phyloP scores from a whole-genome alignment of 2,329 filamentous ascomycete genomes.

The Alternaria arborescens region DNA sequence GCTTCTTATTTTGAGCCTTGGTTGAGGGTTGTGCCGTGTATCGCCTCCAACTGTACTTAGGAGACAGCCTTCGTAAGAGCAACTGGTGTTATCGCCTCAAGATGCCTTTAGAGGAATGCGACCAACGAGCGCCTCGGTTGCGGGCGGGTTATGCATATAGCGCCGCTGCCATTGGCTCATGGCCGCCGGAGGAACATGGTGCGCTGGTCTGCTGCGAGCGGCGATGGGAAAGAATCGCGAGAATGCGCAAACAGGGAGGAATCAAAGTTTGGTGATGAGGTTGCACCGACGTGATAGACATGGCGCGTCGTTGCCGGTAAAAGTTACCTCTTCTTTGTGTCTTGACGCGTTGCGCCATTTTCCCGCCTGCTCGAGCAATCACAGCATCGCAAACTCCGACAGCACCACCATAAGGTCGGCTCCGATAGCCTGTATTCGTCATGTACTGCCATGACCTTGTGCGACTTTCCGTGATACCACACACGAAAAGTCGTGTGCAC shows the following conservation, averaged over 20 bases:
- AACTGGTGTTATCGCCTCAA: slow-evolving; percentile 22
- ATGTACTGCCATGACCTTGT: not conserved
- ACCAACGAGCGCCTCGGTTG: slow-evolving; percentile 31
- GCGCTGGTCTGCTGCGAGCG: slow-evolving; percentile 4
- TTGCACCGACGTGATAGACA: not conserved
- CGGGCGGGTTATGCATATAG: slow-evolving; percentile 32
- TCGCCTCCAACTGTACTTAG: slow-evolving; percentile 39
- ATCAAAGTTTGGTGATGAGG: not conserved
- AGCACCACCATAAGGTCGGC: slow-evolving; percentile 9
- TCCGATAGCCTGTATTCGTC: slow-evolving; percentile 13
- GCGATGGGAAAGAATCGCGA: not conserved
- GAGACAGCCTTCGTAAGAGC: slow-evolving; percentile 20
- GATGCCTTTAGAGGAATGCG: slow-evolving; percentile 29
- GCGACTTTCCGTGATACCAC: not conserved
- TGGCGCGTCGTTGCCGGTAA: slow-evolving; percentile 22
- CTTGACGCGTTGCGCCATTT: slow-evolving; percentile 27
- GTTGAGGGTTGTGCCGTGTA: slow-evolving; percentile 32
- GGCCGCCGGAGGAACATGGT: slow-evolving; percentile 7
- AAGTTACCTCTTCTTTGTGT: slow-evolving; percentile 26
- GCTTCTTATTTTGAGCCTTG: slow-evolving; percentile 33
- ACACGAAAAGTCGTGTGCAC: not conserved
- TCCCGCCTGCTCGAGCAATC: slow-evolving; percentile 24
- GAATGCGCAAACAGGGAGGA: not conserved
- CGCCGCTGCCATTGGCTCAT: slow-evolving; percentile 31
- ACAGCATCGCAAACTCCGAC: slow-evolving; percentile 20